These are phyloP conservation scores for Solanum chiquidenum DNA, from an alignment of 257 asterid genomes.

Conservation along the genomic window DNA sequence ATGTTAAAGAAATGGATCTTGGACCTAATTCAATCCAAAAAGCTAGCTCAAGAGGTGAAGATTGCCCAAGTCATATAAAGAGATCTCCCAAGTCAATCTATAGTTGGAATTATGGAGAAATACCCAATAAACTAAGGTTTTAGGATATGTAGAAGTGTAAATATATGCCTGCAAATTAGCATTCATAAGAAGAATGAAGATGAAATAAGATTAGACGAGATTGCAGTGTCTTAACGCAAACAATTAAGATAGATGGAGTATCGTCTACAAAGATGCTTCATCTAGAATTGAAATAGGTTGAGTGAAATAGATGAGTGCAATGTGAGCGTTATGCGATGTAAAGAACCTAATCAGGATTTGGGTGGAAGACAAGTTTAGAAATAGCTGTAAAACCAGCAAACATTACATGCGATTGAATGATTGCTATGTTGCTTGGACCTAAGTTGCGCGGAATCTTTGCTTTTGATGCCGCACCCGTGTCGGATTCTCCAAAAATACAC, in stretches of 20 bases:
- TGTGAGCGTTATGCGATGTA: not conserved
- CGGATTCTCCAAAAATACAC: too few relatives aligned
- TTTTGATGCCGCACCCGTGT: too few relatives aligned
- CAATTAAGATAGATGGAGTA: not conserved
- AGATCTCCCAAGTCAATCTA: not conserved
- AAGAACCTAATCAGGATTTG: not conserved
- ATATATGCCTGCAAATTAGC: not conserved
- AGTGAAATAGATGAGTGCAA: not conserved
- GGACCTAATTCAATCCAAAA: not conserved
- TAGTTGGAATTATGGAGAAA: not conserved
- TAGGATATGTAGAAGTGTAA: not conserved
- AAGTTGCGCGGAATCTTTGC: too few relatives aligned
- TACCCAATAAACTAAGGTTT: not conserved
- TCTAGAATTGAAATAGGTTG: not conserved
- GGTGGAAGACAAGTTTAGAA: not conserved
- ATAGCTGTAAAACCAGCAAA: not conserved
- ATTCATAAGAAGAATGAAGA: not conserved
- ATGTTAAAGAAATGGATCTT: not conserved
- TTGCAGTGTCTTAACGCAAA: not conserved
- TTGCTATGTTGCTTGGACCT: not conserved
- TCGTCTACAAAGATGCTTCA: not conserved
- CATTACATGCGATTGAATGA: not conserved
- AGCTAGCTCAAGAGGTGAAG: not conserved
- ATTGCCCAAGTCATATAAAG: not conserved
- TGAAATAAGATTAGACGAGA: not conserved